Conservation (phyloP, 2,329 filamentous ascomycete genomes). For the Hymenoscyphus albidus region DNA sequence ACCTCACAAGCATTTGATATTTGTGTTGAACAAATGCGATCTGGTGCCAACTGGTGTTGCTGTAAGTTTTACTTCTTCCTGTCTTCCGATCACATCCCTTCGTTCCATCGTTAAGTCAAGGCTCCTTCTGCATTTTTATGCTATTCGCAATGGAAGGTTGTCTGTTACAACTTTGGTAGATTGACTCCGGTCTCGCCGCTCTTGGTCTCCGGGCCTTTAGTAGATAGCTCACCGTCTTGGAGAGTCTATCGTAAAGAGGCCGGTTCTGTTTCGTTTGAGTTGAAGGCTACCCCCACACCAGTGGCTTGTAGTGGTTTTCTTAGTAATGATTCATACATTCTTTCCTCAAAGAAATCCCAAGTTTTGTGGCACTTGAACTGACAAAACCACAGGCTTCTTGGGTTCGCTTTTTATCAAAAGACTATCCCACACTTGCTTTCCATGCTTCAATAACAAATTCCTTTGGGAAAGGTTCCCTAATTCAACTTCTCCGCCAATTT, state of each 20-base stretch:
- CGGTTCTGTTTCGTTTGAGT: conserved; percentile 91
- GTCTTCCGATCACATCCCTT: conserved; percentile 15
- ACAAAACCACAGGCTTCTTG: conserved; percentile 68
- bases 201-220: conserved; percentile 60
- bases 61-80: conserved; percentile 62
- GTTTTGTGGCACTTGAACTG: conserved; percentile 1
- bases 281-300: conserved; percentile 75
- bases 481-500: conserved; percentile 89
- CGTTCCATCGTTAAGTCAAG: conserved; percentile 78
- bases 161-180: conserved; percentile 99
- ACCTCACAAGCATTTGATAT: conserved; percentile 91
- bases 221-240: conserved; percentile 87
- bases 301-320: conserved; percentile 77
- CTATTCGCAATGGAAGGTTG: conserved; percentile 66
- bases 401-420: conserved; percentile 84
- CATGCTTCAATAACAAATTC: conserved; percentile 93
- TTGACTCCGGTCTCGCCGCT: conserved; percentile 65
- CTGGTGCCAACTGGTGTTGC: conserved; percentile 87
- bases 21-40: conserved; percentile 88
- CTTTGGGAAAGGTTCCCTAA: conserved; percentile 93
- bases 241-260: conserved; percentile 61
- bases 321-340: conserved; percentile 97
- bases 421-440: conserved; percentile 91
- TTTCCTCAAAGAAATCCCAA: conserved; percentile 8
- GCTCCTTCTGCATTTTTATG: conserved; percentile 60